These are phyloP conservation scores for Thuidium tamariscinum DNA, from an alignment of 225 moss, liverwort and hornwort genomes.

Conservation along the genomic window DNA sequence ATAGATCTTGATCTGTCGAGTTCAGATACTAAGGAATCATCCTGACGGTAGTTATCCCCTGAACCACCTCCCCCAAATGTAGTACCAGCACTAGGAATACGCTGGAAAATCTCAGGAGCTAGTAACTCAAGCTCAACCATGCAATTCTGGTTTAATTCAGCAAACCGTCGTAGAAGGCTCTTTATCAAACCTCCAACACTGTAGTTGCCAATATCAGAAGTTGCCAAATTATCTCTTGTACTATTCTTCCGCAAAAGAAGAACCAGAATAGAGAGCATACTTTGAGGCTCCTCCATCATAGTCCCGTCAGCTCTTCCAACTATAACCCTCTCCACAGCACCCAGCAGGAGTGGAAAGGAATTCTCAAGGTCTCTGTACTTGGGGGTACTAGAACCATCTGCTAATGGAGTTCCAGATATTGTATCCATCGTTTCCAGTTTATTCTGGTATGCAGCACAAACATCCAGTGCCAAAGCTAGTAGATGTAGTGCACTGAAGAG, in stretches of 20 bases:
- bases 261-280: conserved; percentile 62
- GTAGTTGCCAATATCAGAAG: conserved; percentile 44
- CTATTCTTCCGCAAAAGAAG: conserved; percentile 47
- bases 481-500: conserved; percentile 77
- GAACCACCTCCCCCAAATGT: conserved; percentile 5
- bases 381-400: background rate
- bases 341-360: conserved; percentile 37
- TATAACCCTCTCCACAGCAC: conserved; percentile 43
- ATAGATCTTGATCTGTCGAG: conserved; percentile 46
- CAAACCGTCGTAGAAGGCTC: conserved; percentile 58
- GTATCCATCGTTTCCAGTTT: conserved; percentile 4
- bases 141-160: conserved; percentile 48
- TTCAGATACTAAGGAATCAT: conserved; percentile 38
- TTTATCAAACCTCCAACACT: conserved; percentile 66
- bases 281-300: conserved; percentile 55
- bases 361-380: conserved; percentile 4
- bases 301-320: conserved; percentile 38
- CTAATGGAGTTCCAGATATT: background rate
- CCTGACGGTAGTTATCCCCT: conserved; percentile 19
- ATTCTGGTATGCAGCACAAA: conserved; percentile 38
- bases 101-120: conserved; percentile 71
- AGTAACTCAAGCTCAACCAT: conserved; percentile 74
- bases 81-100: conserved; percentile 14
- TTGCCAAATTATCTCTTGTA: conserved; percentile 24
- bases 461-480: conserved; percentile 76